Evolutionary conservation across 75 land plant species (phyloP).

Genomic region (Pseudotsuga menziesii): DNA sequence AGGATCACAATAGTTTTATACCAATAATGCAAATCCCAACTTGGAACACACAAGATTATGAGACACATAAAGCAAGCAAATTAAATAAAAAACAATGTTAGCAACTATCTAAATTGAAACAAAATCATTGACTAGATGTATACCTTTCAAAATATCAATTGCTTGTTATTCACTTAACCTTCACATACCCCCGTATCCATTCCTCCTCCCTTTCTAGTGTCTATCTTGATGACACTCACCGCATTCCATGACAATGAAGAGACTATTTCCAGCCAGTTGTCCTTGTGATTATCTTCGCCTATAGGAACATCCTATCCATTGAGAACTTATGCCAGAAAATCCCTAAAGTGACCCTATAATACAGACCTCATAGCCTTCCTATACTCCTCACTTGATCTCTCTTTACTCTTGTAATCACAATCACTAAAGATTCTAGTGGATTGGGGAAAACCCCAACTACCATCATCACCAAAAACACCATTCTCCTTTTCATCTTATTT

Average conservation of each 20-base stretch:
- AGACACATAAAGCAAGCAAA: background rate
- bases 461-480: slow-evolving; percentile 56
- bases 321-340: slow-evolving; percentile 60
- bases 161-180: slow-evolving; percentile 87
- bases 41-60: background rate
- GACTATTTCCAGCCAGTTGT: slow-evolving; percentile 78
- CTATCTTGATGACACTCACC: slow-evolving; percentile 67
- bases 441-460: slow-evolving; percentile 58
- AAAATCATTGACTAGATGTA: background rate
- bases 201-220: slow-evolving; percentile 44
- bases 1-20: too few relatives aligned
- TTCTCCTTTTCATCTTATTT: slow-evolving; percentile 50
- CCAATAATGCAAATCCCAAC: background rate
- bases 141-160: slow-evolving; percentile 75
- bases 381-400: slow-evolving; percentile 39
- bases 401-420: slow-evolving; percentile 9
- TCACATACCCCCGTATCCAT: slow-evolving; percentile 93
- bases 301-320: slow-evolving; percentile 50
- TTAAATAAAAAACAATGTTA: background rate
- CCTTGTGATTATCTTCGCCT: slow-evolving; percentile 46
- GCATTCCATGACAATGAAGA: slow-evolving; percentile 84
- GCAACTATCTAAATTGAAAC: background rate
- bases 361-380: slow-evolving; percentile 61
- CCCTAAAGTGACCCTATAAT: slow-evolving; percentile 67
- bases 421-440: slow-evolving; percentile 48